Evolutionary conservation across 2,329 filamentous ascomycete genomes (phyloP).

Genomic region (Canariomyces notabilis): DNA sequence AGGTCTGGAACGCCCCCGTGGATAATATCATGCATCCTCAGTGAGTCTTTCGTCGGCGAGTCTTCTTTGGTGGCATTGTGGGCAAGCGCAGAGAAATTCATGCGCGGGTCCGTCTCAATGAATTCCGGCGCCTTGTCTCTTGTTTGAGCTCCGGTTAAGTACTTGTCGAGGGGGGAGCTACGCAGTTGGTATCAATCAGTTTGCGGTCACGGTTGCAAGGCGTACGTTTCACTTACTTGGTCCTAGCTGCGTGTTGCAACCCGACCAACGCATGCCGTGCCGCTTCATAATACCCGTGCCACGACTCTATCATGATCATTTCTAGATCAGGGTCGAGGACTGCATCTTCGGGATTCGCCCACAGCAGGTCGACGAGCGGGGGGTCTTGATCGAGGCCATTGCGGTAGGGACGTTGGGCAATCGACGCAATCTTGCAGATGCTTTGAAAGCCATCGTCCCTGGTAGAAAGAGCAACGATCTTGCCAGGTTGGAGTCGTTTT

Average conservation of each 20-base stretch:
- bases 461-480: constrained; percentile 49
- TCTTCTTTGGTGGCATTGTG: constrained; percentile 24
- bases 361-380: constrained; percentile 71
- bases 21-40: constrained; percentile 21
- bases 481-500: constrained; percentile 47
- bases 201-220: background rate
- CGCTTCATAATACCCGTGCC: constrained; percentile 71
- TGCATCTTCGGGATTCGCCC: constrained; percentile 54
- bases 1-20: constrained; percentile 21
- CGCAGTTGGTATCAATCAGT: constrained; percentile 6
- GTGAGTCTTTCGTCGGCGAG: constrained; percentile 4
- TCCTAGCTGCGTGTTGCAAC: constrained; percentile 55
- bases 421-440: constrained; percentile 63
- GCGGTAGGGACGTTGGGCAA: constrained; percentile 64
- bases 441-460: constrained; percentile 56
- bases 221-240: constrained; percentile 39
- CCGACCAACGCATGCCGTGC: constrained; percentile 66
- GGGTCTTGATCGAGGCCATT: constrained; percentile 59
- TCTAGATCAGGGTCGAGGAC: constrained; percentile 63
- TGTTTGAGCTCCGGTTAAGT: constrained; percentile 48
- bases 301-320: constrained; percentile 74
- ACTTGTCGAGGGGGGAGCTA: constrained; percentile 56
- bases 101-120: constrained; percentile 26
- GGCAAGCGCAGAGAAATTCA: constrained; percentile 33
- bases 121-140: constrained; percentile 30